Conservation (phyloP, 805 yeast species). For the Spathaspora hagerdaliae region DNA sequence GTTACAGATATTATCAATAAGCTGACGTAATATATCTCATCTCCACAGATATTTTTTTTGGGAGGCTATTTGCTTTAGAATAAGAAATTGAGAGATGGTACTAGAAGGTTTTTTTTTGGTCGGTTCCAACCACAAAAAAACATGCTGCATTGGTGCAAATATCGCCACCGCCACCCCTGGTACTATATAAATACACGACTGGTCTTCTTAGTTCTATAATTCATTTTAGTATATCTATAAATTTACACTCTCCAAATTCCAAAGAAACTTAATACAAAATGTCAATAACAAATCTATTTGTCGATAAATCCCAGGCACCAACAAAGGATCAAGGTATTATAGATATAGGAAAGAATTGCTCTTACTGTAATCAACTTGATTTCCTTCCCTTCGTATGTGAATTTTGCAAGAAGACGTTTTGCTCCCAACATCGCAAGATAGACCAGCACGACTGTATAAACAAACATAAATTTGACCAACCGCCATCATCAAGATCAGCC, state of each 20-base stretch:
- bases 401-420: slow-evolving; percentile 41
- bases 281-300: slow-evolving; percentile 12
- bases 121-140: no score
- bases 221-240: no score
- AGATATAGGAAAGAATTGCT: slow-evolving; percentile 58
- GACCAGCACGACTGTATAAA: slow-evolving; percentile 31
- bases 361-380: slow-evolving; percentile 49
- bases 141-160: no score
- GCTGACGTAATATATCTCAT: no score
- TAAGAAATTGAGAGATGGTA: no score
- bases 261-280: not conserved
- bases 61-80: no score
- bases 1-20: no score
- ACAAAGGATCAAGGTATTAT: slow-evolving; percentile 35
- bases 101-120: no score
- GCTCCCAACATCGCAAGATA: slow-evolving; percentile 45
- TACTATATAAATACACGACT: not conserved
- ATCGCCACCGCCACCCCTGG: slow-evolving; percentile 10
- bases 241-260: no score
- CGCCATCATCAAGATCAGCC: not conserved
- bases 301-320: slow-evolving; percentile 17
- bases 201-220: no score
- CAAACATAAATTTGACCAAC: slow-evolving; percentile 4
- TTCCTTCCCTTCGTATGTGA: slow-evolving; percentile 57
- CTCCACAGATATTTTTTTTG: no score